These are phyloP conservation scores for Lasiodiplodia citricola DNA, from an alignment of 2,329 filamentous ascomycete genomes.

Conservation along the genomic window DNA sequence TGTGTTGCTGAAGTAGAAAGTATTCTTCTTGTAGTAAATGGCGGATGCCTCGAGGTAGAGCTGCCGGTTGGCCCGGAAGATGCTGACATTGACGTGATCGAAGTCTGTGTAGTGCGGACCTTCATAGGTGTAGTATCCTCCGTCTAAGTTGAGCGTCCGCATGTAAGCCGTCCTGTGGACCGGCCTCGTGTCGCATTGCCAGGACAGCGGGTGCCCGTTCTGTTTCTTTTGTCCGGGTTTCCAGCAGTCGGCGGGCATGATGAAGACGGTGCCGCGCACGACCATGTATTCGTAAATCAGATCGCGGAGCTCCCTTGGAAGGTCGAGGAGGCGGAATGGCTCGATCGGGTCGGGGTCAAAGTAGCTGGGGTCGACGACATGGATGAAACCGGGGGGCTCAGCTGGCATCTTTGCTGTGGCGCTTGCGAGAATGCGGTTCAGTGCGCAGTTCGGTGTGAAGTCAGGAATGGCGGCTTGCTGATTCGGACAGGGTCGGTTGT, in stretches of 20 bases:
- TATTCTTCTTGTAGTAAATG: background rate
- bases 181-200: background rate
- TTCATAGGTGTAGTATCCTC: background rate
- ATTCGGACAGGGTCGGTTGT: too few species aligned
- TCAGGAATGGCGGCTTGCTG: background rate
- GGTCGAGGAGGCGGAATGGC: background rate
- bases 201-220: background rate
- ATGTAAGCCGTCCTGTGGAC: background rate
- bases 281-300: background rate
- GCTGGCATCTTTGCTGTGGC: background rate
- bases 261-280: background rate
- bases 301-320: background rate
- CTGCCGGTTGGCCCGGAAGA: background rate
- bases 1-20: background rate
- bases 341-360: background rate
- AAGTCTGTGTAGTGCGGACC: background rate
- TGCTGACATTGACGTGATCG: background rate
- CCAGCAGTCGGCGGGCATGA: background rate
- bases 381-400: background rate
- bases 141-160: too few species aligned
- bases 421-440: background rate
- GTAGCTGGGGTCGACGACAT: background rate
- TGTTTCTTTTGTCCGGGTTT: background rate
- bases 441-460: background rate
- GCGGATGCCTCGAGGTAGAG: background rate